Evolutionary conservation across 129 eudicot species (phyloP).

Genomic region (Oenanthe sinensis): DNA sequence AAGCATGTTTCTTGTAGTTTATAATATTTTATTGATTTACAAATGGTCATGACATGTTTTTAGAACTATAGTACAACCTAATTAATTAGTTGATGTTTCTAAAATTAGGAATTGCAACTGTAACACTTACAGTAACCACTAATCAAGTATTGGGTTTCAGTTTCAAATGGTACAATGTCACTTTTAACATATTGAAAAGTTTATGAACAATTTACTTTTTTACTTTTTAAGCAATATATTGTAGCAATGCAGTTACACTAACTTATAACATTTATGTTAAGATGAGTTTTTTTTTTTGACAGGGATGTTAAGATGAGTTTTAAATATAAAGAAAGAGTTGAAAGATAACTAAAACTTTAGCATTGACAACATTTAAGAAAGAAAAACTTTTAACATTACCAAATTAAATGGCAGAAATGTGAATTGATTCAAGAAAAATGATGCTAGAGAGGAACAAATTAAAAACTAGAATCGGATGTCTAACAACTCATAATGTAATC

Average conservation of each 20-base stretch:
- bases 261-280: background rate
- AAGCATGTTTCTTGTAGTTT: background rate
- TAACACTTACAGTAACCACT: background rate
- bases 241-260: background rate
- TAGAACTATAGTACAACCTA: background rate
- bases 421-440: background rate
- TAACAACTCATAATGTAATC: background rate
- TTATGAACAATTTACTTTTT: background rate
- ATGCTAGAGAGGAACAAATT: background rate
- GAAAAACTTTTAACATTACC: background rate
- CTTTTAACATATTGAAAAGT: background rate
- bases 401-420: background rate
- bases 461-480: background rate
- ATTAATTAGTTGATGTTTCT: background rate
- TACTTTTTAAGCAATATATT: background rate
- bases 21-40: background rate
- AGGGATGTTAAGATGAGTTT: background rate
- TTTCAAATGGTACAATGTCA: background rate
- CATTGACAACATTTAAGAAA: background rate
- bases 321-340: background rate
- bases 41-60: background rate
- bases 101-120: background rate
- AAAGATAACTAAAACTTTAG: background rate
- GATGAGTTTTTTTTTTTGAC: no score
- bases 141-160: background rate